Conservation (phyloP, 257 asterid genomes). For the Thymus mandschuricus region DNA sequence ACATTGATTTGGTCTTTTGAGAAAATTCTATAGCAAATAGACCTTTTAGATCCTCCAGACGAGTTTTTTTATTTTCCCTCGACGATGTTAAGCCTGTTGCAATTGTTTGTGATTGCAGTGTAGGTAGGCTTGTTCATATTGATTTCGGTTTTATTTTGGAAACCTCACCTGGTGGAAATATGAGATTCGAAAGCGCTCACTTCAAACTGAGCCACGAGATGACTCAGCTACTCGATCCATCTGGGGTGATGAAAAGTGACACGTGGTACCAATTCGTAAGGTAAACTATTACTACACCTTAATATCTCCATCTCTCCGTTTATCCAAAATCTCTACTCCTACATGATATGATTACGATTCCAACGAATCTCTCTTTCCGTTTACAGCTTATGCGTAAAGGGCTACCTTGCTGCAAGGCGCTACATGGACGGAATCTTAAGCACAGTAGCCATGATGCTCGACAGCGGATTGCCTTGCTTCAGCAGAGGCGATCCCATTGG, state of each 20-base stretch:
- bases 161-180: slow-evolving; percentile 97
- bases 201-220: slow-evolving; percentile 98
- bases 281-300: slow-evolving; percentile 38
- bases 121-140: slow-evolving; percentile 97
- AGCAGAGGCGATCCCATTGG: slow-evolving; percentile 98
- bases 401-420: slow-evolving; percentile 95
- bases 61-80: not conserved
- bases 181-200: slow-evolving; percentile 99
- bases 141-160: slow-evolving; percentile 98
- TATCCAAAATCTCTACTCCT: not conserved
- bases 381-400: slow-evolving; percentile 92
- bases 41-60: not conserved
- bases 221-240: slow-evolving; percentile 97
- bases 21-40: not conserved
- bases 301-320: not conserved
- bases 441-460: slow-evolving; percentile 80
- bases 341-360: slow-evolving; percentile 20
- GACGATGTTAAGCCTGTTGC: slow-evolving; percentile 21
- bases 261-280: slow-evolving; percentile 89
- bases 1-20: not conserved
- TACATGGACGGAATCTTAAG: slow-evolving; percentile 90
- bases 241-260: slow-evolving; percentile 96
- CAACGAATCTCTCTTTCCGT: slow-evolving; percentile 11
- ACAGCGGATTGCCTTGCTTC: slow-evolving; percentile 98
- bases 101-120: slow-evolving; percentile 52